Evolutionary conservation across 2,329 filamentous ascomycete species (phyloP).

Genomic region (Phialemonium atrogriseum): DNA sequence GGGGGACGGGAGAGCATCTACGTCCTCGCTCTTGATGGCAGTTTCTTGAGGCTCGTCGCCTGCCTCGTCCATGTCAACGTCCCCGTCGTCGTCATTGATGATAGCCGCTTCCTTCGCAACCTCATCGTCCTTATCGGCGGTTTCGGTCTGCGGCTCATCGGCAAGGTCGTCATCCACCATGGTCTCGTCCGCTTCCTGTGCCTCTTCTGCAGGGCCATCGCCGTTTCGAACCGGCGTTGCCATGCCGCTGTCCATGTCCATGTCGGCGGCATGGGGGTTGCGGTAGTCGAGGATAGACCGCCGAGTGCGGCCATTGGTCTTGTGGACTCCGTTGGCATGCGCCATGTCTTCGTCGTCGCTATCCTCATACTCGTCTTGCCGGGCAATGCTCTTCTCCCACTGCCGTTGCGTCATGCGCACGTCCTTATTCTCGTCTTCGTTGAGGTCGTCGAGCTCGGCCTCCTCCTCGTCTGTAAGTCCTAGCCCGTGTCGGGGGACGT

Average conservation of each 20-base stretch:
- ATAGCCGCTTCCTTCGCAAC: conserved; percentile 18
- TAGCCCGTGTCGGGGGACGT: conserved; percentile 56
- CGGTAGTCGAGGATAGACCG: conserved; percentile 45
- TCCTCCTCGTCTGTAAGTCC: conserved; percentile 61
- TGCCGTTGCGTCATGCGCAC: conserved; percentile 71
- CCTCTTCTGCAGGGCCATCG: conserved; percentile 5
- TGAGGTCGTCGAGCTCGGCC: conserved; percentile 57
- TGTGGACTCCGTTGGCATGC: conserved; percentile 61
- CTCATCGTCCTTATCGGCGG: conserved; percentile 18
- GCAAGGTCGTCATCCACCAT: conserved; percentile 5
- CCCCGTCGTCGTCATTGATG: conserved; percentile 38
- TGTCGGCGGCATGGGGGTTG: conserved; percentile 31
- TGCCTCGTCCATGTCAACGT: conserved; percentile 41
- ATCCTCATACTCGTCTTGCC: conserved; percentile 75
- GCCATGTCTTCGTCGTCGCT: conserved; percentile 84
- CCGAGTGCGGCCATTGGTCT: conserved; percentile 33
- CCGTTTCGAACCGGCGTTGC: conserved; percentile 10
- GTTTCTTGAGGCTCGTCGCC: conserved; percentile 20
- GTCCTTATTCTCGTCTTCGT: conserved; percentile 83
- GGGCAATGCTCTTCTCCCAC: conserved; percentile 70
- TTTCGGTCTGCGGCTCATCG: not conserved
- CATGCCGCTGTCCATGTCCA: conserved; percentile 15
- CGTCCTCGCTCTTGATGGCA: conserved; percentile 32
- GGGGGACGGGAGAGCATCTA: conserved; percentile 19
- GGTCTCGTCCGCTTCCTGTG: conserved; percentile 4